Base-by-base conservation (phyloP, 1,284 basidiomycete genomes). In the Macrocystidia cucumis region DNA sequence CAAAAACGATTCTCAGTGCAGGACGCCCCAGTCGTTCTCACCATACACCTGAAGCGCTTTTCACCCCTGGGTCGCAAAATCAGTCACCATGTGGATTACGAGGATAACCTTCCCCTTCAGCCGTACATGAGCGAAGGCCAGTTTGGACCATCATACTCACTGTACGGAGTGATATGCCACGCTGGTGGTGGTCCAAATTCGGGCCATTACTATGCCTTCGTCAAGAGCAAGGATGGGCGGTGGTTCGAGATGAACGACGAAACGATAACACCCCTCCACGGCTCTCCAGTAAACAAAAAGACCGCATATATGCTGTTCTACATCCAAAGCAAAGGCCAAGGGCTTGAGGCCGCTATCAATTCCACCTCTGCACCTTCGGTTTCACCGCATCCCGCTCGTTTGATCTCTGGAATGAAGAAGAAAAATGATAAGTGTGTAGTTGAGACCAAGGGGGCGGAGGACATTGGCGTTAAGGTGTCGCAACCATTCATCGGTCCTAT, bases 231-330 rank as follows among this genome's bases (percentile, higher is more conserved):
- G 13, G 66, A 74, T 22, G 84, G 81, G 2, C 64, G 62, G 37
- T 98, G 93, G 92, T 85, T 75, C 57, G 78, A 91, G 59, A 93
- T 93, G 80, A 96, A 98, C 61, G 96, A 99, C 60, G 90, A 92
- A 25, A 66, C 68, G 26, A 83, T 92, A 24, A 67, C 68, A 21
- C 50, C 60, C 33, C 39, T 60, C 44, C 44, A 50, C 16, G 45
- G 55, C 12, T 48, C 68, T 4, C 78, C 81, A 4, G 60, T 78
- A 18, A 65, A 67, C 41, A 72, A 81, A 60, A 85, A 80, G 58
- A 90, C 77, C 46, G 96, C 95, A 33, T 98, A 98, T 50, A 74
- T 98, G 39, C 67, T 98, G 34, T 95, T 95, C 62, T 98, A 98
- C 58, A 72, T 91, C 28, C 77, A 79, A 32, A 78, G 83, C 44